These are phyloP conservation scores for Mortierella sp. DNA, from an alignment of 371 early-diverging fungal genomes.

Conservation along the genomic window DNA sequence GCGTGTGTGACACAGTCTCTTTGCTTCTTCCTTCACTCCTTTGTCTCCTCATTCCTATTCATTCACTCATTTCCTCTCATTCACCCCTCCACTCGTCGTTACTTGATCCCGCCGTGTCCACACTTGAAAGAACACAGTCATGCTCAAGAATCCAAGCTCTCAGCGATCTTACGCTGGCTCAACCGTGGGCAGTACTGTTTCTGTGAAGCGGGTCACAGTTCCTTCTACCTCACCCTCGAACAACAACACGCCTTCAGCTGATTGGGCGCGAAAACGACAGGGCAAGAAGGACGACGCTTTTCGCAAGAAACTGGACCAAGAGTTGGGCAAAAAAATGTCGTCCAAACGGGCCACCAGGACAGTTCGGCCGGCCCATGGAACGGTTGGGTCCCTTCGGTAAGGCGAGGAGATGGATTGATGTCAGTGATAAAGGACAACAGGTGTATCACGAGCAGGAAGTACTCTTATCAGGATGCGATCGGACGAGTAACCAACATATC, in stretches of 20 bases:
- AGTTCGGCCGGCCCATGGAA: constrained; percentile 59
- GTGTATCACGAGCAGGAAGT: background rate
- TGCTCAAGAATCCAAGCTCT: constrained; percentile 26
- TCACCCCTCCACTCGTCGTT: no score
- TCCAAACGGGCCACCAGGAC: constrained; percentile 35
- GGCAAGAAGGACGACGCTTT: constrained; percentile 64
- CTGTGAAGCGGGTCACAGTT: constrained; percentile 17
- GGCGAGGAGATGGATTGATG: no score
- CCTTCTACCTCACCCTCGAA: constrained; percentile 7
- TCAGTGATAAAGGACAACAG: no score
- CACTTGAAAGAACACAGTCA: background rate
- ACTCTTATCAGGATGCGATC: background rate
- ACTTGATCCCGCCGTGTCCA: no score
- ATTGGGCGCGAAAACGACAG: constrained; percentile 50
- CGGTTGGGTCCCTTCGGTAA: constrained; percentile 80
- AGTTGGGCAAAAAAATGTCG: constrained; percentile 67
- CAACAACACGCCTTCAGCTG: constrained; percentile 19
- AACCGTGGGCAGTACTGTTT: constrained; percentile 20
- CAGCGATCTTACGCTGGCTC: constrained; percentile 36
- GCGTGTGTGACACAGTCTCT: no score
- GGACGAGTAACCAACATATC: no score
- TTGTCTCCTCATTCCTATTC: no score
- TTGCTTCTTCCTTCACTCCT: no score
- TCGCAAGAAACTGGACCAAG: constrained; percentile 78
- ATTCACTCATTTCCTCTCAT: no score